These are phyloP conservation scores for Senna tora DNA, from an alignment of 306 rosid species.

Conservation along the genomic window DNA sequence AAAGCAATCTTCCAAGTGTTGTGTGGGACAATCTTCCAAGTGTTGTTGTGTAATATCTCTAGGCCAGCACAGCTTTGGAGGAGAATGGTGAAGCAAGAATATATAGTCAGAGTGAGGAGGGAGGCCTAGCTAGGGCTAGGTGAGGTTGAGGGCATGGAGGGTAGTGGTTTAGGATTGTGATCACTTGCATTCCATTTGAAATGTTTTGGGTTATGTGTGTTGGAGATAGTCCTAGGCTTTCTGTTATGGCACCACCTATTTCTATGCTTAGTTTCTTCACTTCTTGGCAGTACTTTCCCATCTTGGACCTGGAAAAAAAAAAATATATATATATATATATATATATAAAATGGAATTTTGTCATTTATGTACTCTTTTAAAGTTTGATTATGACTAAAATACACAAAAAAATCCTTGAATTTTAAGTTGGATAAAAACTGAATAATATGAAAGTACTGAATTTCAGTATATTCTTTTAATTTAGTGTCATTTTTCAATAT, in stretches of 20 bases:
- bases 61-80: conserved; percentile 45
- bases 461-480: too few species aligned
- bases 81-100: conserved; percentile 49
- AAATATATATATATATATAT: conserved; percentile 8
- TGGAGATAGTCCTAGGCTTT: conserved; percentile 53
- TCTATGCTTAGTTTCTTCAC: conserved; percentile 50
- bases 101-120: conserved; percentile 67
- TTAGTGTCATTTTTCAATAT: too few species aligned
- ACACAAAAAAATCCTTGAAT: too few species aligned
- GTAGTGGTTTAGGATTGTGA: conserved; percentile 53
- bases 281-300: conserved; percentile 54
- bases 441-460: too few species aligned
- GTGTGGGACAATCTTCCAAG: too few species aligned
- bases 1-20: too few species aligned
- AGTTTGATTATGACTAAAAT: too few species aligned
- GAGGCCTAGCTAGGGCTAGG: conserved; percentile 49
- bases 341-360: too few species aligned
- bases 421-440: too few species aligned
- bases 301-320: conserved; percentile 52
- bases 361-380: too few species aligned
- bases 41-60: too few species aligned
- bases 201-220: conserved; percentile 37
- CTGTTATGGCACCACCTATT: conserved; percentile 45
- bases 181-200: conserved; percentile 56
- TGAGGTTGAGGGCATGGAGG: conserved; percentile 57